Evolutionary conservation across 192 early-diverging fungal genomes (phyloP), one percentile per base, ranked within the genome.

Genomic region (Cetraspora pellucida): DNA sequence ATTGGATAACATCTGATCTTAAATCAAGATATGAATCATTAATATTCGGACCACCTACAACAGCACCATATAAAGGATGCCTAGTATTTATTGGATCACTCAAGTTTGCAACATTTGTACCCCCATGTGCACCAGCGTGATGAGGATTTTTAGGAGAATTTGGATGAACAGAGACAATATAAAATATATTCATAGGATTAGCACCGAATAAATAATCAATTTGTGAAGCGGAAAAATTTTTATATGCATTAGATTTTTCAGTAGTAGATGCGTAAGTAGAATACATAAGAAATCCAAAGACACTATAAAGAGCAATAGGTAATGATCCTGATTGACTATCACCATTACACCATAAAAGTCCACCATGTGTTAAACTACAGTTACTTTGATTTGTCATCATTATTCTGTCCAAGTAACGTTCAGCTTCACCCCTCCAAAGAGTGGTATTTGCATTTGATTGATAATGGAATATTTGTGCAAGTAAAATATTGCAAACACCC

Each of bases 41-140:
- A 50, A 82, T 81, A 61, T 79, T 78, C 0, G 89, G 89, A 46
- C 89, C 89, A 19, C 87, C 87, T 14, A 89, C 85, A 16, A 90
- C 45, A 9, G 88, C 88, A 23, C 89, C 89, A 68, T 87, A 88
- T 30, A 90, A 77, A 0, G 84, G 71, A 61, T 87, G 71, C 13
- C 58, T 46, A 43, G 83, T 81, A 10, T 55, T 58, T 1, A 65
- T 45, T 23, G 87, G 88, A 2, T 16, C 25, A 23, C 78, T 61
- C n/a, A 86, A 81, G 19, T 84, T 82, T 21, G 28, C 81, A 54
- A 77, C 75, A 10, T 37, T 37, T 37, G 72, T 79, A 17, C 88
- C 86, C n/a, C 88, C 89, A 8, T 88, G 84, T 5, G 89, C 87
- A 43, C 80, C 73, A 28, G 88, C 86, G 69, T 89, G 87, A 72